Evolutionary conservation across 352 stramenopile genomes (phyloP).

Genomic region (Salisapilia sapeloensis): DNA sequence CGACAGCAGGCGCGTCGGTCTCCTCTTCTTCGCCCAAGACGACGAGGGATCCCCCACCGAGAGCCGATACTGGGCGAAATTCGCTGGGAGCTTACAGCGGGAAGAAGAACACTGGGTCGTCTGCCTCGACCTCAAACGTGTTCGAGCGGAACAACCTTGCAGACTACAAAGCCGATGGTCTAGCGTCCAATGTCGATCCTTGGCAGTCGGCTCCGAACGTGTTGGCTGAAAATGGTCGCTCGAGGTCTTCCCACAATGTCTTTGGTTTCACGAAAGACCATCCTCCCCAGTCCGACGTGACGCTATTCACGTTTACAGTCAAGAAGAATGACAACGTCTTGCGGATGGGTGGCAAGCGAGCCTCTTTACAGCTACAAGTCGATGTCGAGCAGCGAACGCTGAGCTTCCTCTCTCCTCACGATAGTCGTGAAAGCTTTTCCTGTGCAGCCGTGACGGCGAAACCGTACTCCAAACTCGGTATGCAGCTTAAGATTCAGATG

Average conservation of each 20-base stretch:
- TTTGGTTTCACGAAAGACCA: conserved; percentile 49
- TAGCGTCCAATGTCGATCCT: too few species aligned
- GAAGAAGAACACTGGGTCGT: too few species aligned
- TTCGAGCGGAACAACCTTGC: too few species aligned
- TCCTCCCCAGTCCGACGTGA: conserved; percentile 36
- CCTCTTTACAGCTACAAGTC: conserved; percentile 68
- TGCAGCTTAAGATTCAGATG: conserved; percentile 80
- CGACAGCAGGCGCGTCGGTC: not conserved
- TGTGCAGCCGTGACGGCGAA: conserved; percentile 63
- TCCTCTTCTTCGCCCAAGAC: conserved; percentile 1
- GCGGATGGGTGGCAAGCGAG: conserved; percentile 63
- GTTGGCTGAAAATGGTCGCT: conserved; percentile 49
- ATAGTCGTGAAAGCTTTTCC: conserved; percentile 62
- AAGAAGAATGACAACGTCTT: conserved; percentile 75
- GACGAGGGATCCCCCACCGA: conserved; percentile 6
- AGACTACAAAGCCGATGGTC: too few species aligned
- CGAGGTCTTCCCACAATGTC: conserved; percentile 48
- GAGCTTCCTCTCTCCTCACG: conserved; percentile 62
- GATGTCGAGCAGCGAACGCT: conserved; percentile 73
- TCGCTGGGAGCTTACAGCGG: conserved; percentile 26
- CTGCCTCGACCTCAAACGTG: conserved; percentile 6
- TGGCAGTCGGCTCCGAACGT: conserved; percentile 16
- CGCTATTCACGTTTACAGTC: conserved; percentile 75
- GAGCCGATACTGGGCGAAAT: conserved; percentile 15
- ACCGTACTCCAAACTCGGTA: conserved; percentile 49